These are phyloP conservation scores for Dictyophora rubrovolvata DNA, from an alignment of 768 basidiomycete genomes.

Conservation along the genomic window DNA sequence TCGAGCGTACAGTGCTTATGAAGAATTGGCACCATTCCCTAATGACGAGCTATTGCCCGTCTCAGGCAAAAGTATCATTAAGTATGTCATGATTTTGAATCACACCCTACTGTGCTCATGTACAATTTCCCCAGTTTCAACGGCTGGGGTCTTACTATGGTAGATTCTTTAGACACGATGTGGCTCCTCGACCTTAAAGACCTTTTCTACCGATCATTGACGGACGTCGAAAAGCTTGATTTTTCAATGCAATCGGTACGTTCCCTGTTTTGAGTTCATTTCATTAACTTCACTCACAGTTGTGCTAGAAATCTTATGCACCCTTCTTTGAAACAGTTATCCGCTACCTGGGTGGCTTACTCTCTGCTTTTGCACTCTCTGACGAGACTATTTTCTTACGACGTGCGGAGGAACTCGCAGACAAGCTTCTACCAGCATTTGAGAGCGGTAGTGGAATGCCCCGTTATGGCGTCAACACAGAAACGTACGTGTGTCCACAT, in stretches of 20 bases:
- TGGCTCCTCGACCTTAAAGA: constrained; percentile 30
- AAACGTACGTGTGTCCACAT: constrained; percentile 25
- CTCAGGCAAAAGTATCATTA: constrained; percentile 10
- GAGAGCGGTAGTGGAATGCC: constrained; percentile 35
- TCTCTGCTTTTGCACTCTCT: constrained; percentile 32
- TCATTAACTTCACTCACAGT: not conserved
- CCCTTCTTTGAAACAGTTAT: constrained; percentile 33
- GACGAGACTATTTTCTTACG: constrained; percentile 25
- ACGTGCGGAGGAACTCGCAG: constrained; percentile 30
- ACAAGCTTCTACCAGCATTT: constrained; percentile 31
- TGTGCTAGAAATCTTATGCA: not conserved
- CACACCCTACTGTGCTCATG: not conserved
- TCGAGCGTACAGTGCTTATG: constrained; percentile 16
- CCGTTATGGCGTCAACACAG: constrained; percentile 37
- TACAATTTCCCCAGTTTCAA: constrained; percentile 13
- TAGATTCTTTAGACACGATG: constrained; percentile 35
- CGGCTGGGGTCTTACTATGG: constrained; percentile 26
- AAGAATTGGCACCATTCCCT: constrained; percentile 13
- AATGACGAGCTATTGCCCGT: constrained; percentile 17
- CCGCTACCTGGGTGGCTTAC: constrained; percentile 36
- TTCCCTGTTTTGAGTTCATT: not conserved
- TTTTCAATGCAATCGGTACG: constrained; percentile 9
- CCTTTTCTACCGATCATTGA: constrained; percentile 29
- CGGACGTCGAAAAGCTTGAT: constrained; percentile 16
- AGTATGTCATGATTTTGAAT: constrained; percentile 8